A percentile compares a stretch with the other conserved stretches of the same genome.
phyloP scores from a whole-genome alignment of 345 rosid species.

The Passiflora organensis region DNA sequence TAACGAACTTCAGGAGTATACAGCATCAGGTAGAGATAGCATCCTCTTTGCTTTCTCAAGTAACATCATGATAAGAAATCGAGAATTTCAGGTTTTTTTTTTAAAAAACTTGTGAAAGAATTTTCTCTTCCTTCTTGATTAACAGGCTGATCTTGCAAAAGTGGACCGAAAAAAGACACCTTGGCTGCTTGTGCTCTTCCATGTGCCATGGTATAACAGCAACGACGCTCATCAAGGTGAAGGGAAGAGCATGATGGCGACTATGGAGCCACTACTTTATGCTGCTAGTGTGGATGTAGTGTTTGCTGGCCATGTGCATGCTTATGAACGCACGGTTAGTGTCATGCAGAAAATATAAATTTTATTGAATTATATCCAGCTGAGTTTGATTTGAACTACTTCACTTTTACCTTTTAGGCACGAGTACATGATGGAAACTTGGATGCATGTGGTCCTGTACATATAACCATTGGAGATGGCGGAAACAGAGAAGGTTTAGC shows the following conservation, averaged over 20 bases:
- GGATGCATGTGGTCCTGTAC: slow-evolving; percentile 71
- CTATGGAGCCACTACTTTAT: slow-evolving; percentile 80
- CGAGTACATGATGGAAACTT: slow-evolving; percentile 62
- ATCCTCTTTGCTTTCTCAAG: not conserved
- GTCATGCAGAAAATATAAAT: too few relatives aligned
- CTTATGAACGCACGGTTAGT: slow-evolving; percentile 86
- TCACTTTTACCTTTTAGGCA: slow-evolving; percentile 37
- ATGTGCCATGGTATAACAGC: slow-evolving; percentile 95
- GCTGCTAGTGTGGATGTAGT: slow-evolving; percentile 73
- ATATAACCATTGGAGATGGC: slow-evolving; percentile 91
- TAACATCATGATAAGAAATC: too few relatives aligned
- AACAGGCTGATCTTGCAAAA: slow-evolving; percentile 68
- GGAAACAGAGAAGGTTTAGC: slow-evolving; percentile 96
- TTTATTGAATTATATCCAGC: too few relatives aligned
- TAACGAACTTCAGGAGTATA: not conserved
- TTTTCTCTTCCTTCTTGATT: not conserved
- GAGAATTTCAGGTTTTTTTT: too few relatives aligned
- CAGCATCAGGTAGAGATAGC: not conserved
- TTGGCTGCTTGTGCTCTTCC: slow-evolving; percentile 77
- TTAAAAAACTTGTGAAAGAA: too few relatives aligned
- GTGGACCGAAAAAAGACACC: slow-evolving; percentile 82
- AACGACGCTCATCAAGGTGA: slow-evolving; percentile 78
- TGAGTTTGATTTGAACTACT: not conserved
- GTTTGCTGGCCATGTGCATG: slow-evolving; percentile 90
- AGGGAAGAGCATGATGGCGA: slow-evolving; percentile 76